Conservation (phyloP, 768 basidiomycete genomes). For the Rhodotorula graminis region DNA sequence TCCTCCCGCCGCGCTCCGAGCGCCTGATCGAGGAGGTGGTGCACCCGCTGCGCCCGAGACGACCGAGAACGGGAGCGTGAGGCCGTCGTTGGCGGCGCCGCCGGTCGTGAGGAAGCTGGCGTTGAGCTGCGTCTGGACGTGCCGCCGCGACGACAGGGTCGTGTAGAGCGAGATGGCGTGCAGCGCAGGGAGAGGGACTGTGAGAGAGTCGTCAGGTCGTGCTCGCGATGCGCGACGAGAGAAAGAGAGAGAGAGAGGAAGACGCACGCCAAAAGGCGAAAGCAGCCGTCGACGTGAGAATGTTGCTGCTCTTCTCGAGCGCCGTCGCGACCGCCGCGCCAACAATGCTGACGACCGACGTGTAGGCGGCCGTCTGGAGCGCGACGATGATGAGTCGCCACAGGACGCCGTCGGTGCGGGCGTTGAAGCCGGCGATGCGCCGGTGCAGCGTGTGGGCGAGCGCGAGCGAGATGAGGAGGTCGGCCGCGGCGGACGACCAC, state of each 20-base stretch:
- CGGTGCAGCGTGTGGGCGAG: slow-evolving; percentile 14
- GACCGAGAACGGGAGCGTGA: too few species aligned
- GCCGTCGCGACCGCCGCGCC: slow-evolving; percentile 11
- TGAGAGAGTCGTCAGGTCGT: too few species aligned
- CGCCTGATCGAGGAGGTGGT: too few species aligned
- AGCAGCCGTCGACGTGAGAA: not conserved
- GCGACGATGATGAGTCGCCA: slow-evolving; percentile 10
- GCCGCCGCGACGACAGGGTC: slow-evolving; percentile 4
- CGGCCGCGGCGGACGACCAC: slow-evolving; percentile 10
- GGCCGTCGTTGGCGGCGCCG: too few species aligned
- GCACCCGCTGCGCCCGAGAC: too few species aligned
- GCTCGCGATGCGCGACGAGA: too few species aligned
- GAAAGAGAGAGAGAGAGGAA: too few species aligned
- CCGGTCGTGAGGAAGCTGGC: not conserved
- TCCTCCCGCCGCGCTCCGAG: too few species aligned
- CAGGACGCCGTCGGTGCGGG: slow-evolving; percentile 5
- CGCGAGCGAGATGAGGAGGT: slow-evolving; percentile 13
- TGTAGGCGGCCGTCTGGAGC: slow-evolving; percentile 17
- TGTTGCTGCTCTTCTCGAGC: not conserved
- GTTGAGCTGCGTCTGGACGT: slow-evolving; percentile 5
- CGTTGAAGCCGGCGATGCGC: slow-evolving; percentile 23
- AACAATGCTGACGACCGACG: slow-evolving; percentile 1
- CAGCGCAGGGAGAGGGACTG: slow-evolving; percentile 19
- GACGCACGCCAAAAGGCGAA: slow-evolving; percentile 7
- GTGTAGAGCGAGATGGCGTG: slow-evolving; percentile 31